Evolutionary conservation across 306 rosid species (phyloP).

Genomic region (Sphenostylis stenocarpa): DNA sequence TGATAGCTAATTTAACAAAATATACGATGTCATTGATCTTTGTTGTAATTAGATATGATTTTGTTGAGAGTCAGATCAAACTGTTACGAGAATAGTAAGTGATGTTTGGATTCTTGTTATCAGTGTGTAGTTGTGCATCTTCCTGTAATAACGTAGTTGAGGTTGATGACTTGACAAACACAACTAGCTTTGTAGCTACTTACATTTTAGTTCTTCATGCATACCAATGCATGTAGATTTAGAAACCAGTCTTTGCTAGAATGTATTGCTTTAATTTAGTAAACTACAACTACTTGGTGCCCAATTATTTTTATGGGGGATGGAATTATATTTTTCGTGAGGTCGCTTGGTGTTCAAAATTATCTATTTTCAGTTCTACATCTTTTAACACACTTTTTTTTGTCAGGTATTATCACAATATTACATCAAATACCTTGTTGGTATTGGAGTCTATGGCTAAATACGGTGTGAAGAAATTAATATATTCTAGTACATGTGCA

Average conservation of each 20-base stretch:
- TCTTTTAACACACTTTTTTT: constrained; percentile 18
- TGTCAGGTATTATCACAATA: constrained; percentile 94
- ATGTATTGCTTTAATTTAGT: not conserved
- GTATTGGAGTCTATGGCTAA: constrained; percentile 85
- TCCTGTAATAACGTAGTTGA: not conserved
- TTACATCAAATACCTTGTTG: constrained; percentile 88
- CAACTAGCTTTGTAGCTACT: not conserved
- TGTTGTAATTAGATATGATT: not conserved
- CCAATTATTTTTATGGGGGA: not conserved
- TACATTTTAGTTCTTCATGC: not conserved
- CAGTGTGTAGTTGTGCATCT: not conserved
- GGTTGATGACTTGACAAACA: not conserved
- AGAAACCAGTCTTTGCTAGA: not conserved
- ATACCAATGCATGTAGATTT: not conserved
- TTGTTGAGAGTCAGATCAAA: not conserved
- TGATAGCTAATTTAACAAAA: not conserved
- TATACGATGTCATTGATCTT: not conserved
- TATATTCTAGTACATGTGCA: constrained; percentile 98
- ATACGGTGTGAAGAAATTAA: constrained; percentile 78
- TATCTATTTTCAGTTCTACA: not conserved
- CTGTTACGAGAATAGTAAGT: not conserved
- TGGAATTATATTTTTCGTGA: not conserved
- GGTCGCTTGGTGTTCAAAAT: not conserved
- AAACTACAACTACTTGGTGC: not conserved
- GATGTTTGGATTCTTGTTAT: not conserved